Evolutionary conservation across 805 yeast genomes (phyloP).

Genomic region (Metschnikowia cerradonensis): DNA sequence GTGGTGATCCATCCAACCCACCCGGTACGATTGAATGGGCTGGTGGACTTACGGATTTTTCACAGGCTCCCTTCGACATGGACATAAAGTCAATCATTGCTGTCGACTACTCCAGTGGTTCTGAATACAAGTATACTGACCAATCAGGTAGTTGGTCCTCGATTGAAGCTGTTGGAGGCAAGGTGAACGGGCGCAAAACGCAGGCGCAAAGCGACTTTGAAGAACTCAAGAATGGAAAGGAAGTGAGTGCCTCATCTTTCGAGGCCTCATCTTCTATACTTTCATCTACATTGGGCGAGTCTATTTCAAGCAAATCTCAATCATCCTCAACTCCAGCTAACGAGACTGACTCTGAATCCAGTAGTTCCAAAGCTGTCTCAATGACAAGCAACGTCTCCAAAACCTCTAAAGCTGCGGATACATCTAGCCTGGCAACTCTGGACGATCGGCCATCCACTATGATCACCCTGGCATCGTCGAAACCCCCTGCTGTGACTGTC

Average conservation of each 20-base stretch:
- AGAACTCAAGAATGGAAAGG: slow-evolving; percentile 3
- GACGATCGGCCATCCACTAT: background rate
- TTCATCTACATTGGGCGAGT: background rate
- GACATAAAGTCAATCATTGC: slow-evolving; percentile 18
- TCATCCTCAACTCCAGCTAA: background rate
- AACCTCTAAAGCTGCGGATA: background rate
- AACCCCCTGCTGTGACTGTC: background rate
- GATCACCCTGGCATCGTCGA: background rate
- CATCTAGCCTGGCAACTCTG: background rate
- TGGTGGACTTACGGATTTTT: slow-evolving; percentile 22
- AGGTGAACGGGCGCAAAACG: slow-evolving; percentile 17
- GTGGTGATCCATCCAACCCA: slow-evolving; percentile 37
- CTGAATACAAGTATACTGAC: slow-evolving; percentile 38
- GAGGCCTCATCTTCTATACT: slow-evolving; percentile 1
- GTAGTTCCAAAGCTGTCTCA: background rate
- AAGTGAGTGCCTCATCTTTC: background rate
- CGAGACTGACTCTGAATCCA: background rate
- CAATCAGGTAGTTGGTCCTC: slow-evolving; percentile 36
- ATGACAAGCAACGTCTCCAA: background rate
- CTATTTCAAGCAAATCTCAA: background rate
- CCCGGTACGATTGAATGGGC: slow-evolving; percentile 26
- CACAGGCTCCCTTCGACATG: slow-evolving; percentile 23
- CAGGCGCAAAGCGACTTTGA: slow-evolving; percentile 9
- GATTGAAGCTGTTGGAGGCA: slow-evolving; percentile 38
- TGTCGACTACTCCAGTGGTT: slow-evolving; percentile 48